phyloP scores from a whole-genome alignment of 78 protist genomes.

The Protostelium mycophagum region DNA sequence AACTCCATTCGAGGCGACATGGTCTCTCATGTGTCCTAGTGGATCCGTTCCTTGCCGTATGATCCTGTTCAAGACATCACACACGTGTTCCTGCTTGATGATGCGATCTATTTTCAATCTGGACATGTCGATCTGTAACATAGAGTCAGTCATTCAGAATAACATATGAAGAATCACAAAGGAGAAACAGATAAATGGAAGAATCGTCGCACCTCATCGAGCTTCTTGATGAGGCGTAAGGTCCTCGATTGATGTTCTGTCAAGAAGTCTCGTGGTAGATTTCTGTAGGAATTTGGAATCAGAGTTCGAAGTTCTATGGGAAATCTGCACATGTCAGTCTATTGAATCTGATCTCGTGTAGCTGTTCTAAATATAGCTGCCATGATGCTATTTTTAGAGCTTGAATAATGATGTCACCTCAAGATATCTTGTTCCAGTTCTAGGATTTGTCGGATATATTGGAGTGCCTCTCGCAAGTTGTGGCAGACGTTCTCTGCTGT shows the following conservation, averaged over 20 bases:
- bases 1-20: neutral
- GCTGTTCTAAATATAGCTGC: no score
- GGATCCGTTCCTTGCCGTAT: neutral
- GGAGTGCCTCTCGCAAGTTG: neutral
- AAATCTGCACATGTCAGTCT: neutral
- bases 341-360: neutral
- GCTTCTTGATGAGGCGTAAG: neutral
- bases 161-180: no score
- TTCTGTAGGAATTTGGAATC: neutral
- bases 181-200: no score
- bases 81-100: neutral
- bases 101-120: neutral
- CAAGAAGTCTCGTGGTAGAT: neutral
- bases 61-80: neutral
- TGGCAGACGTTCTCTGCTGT: no score
- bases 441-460: neutral
- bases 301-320: neutral
- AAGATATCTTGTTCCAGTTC: neutral
- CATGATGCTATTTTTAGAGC: no score
- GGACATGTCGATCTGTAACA: neutral
- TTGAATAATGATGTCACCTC: no score
- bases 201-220: neutral
- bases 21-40: neutral
- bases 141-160: neutral
- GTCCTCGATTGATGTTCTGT: neutral